Evolutionary conservation across 1,284 basidiomycete species (phyloP).

Genomic region (Ceratobasidium sp.): DNA sequence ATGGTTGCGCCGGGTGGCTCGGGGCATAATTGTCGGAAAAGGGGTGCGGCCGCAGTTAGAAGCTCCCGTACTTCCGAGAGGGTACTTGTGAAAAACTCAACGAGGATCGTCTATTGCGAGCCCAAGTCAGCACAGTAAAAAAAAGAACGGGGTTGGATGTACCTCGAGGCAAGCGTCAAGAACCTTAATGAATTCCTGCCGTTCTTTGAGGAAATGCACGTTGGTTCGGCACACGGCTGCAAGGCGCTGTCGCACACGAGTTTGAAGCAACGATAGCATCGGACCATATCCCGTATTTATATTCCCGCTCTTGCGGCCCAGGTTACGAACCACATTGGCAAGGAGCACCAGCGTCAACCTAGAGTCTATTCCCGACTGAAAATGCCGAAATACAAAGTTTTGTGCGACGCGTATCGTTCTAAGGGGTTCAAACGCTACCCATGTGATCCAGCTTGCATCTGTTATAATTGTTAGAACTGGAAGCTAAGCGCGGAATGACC

Average conservation of each 20-base stretch:
- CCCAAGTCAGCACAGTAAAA: neutral
- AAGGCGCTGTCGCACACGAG: neutral
- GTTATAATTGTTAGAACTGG: neutral
- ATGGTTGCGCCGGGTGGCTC: neutral
- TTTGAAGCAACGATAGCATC: neutral
- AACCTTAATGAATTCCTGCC: neutral
- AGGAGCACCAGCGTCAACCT: neutral
- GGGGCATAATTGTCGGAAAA: conserved; percentile 1
- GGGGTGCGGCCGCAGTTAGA: neutral
- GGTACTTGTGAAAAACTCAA: neutral
- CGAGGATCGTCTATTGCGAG: neutral
- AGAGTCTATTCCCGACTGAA: neutral
- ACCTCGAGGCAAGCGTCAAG: neutral
- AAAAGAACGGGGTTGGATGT: neutral
- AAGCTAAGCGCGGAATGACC: neutral
- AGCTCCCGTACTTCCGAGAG: neutral
- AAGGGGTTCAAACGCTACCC: neutral
- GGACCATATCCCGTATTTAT: neutral
- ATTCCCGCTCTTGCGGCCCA: neutral
- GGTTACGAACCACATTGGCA: neutral
- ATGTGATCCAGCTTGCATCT: conserved; percentile 3
- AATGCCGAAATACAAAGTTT: neutral
- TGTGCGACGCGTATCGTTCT: neutral
- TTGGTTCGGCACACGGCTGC: neutral
- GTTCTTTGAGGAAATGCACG: neutral